Evolutionary conservation across 345 rosid genomes (phyloP).

Genomic region (Rhizophora apiculata): DNA sequence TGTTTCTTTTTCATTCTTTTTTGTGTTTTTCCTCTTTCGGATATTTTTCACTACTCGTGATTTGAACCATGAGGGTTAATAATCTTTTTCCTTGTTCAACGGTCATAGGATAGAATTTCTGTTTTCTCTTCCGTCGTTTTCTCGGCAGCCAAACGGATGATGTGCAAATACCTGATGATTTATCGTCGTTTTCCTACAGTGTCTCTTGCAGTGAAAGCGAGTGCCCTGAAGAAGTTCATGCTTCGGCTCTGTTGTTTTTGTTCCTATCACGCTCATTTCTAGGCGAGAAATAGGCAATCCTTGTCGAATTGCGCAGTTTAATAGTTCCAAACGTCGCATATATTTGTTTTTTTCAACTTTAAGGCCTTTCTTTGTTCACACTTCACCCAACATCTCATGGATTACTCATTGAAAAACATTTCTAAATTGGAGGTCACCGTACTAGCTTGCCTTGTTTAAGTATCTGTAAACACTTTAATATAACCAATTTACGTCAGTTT

Average conservation of each 20-base stretch:
- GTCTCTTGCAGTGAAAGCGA: conserved; percentile 2
- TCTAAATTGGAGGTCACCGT: not conserved
- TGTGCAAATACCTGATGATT: not conserved
- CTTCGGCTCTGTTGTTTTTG: not conserved
- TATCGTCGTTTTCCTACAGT: not conserved
- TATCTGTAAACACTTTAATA: not conserved
- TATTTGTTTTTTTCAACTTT: not conserved
- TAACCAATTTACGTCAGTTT: not conserved
- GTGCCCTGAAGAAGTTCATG: not conserved
- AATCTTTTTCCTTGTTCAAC: too few relatives aligned
- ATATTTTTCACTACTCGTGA: too few relatives aligned
- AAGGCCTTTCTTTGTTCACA: not conserved
- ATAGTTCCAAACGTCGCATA: not conserved
- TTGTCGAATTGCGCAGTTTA: not conserved
- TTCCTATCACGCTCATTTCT: not conserved
- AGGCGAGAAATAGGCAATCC: not conserved
- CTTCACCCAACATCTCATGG: conserved; percentile 7
- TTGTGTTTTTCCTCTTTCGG: not conserved
- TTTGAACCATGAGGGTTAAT: too few relatives aligned
- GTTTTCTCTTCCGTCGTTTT: too few relatives aligned
- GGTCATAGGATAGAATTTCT: too few relatives aligned
- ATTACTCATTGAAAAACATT: not conserved
- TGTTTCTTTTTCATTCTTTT: not conserved
- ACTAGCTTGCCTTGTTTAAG: conserved; percentile 2
- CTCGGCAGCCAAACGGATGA: not conserved